Evolutionary conservation across 192 early-diverging fungal species (phyloP).

Genomic region (Polychytrium aggregatum): DNA sequence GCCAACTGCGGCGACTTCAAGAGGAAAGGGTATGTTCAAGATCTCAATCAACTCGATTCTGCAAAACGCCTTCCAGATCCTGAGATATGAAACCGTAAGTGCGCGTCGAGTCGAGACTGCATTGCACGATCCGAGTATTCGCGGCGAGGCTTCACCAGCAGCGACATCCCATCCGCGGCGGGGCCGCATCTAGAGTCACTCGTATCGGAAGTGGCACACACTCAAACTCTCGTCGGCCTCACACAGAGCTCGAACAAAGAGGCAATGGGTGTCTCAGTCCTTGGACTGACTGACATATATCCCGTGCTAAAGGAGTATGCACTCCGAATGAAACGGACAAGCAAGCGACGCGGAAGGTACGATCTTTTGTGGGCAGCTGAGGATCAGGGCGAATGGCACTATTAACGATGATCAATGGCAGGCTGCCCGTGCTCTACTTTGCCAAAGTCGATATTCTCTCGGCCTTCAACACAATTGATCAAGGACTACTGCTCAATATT

Average conservation of each 20-base stretch:
- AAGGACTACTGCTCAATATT: constrained; percentile 48
- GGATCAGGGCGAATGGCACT: no score
- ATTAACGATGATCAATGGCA: constrained; percentile 4
- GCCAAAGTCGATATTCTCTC: constrained; percentile 71
- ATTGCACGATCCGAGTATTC: no score
- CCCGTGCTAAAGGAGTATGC: constrained; percentile 15
- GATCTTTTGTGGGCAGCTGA: no score
- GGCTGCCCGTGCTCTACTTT: constrained; percentile 46
- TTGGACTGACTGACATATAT: constrained; percentile 30
- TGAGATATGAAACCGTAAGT: constrained; percentile 45
- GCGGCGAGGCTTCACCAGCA: no score
- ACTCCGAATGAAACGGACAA: no score
- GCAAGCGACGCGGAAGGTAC: no score
- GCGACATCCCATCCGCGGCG: no score
- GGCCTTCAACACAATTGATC: constrained; percentile 78
- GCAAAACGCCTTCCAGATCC: constrained; percentile 40
- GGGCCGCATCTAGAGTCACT: no score
- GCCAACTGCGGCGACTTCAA: neutral
- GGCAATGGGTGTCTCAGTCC: constrained; percentile 19
- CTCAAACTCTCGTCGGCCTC: no score
- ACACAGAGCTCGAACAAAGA: no score
- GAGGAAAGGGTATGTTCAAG: constrained; percentile 2
- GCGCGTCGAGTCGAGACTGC: no score
- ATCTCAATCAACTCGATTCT: constrained; percentile 39
- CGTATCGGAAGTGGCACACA: no score